Conservation (phyloP, 116 monocot species). For the Iris pallida region DNA sequence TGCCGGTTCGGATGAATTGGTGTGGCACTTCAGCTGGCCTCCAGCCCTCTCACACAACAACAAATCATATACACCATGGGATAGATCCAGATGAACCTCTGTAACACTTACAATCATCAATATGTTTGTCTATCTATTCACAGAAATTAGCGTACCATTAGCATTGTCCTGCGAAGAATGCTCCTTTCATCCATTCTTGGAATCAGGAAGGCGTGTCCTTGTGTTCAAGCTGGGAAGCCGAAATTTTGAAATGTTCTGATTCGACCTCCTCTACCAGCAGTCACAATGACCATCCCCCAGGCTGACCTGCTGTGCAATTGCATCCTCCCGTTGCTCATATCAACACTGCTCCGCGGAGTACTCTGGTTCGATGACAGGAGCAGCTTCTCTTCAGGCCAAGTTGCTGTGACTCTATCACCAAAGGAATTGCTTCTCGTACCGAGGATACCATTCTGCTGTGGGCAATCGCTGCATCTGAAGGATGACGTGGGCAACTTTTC, state of each 20-base stretch:
- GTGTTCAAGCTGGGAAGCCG: conserved; percentile 25
- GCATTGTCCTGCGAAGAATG: neutral
- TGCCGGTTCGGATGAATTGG: neutral
- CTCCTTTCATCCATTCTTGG: neutral
- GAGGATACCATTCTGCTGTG: neutral
- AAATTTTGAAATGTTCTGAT: conserved; percentile 50
- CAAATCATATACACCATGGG: neutral
- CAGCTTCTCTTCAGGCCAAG: conserved; percentile 45
- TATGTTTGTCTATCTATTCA: conserved; percentile 12
- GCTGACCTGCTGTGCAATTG: conserved; percentile 27
- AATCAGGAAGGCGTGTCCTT: neutral
- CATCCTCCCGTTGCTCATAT: conserved; percentile 13
- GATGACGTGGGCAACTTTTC: conserved; percentile 14
- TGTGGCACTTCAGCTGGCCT: neutral
- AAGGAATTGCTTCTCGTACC: neutral
- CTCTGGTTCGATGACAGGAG: conserved; percentile 8
- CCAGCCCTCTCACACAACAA: neutral
- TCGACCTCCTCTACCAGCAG: conserved; percentile 33
- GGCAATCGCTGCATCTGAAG: conserved; percentile 4
- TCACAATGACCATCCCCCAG: conserved; percentile 52
- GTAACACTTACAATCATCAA: conserved; percentile 3
- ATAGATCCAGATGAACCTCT: neutral
- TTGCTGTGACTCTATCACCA: conserved; percentile 11
- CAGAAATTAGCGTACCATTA: conserved; percentile 1
- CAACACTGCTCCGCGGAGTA: conserved; percentile 15